Evolutionary conservation across 2,329 filamentous ascomycete genomes (phyloP), one percentile per base, ranked within the genome.

Genomic region (Lasiodiplodia theobromae): DNA sequence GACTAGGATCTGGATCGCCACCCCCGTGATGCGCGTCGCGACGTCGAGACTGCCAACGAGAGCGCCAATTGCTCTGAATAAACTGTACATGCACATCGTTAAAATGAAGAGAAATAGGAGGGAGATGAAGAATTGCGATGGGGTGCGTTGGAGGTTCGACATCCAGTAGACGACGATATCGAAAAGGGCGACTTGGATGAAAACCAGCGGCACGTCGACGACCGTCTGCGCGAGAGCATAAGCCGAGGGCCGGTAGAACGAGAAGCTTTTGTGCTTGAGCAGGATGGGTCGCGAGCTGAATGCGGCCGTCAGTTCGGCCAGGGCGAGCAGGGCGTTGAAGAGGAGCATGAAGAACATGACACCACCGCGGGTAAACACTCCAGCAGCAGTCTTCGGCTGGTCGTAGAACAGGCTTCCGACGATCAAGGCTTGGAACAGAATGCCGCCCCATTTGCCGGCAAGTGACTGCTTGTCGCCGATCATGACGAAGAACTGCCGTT

Each of bases 231-330:
- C 86, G 16, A 88, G 78, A 8, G 87, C 87, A 58, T 85, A 88
- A 21, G 88, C 87, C 0, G 86, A 82, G 2, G 88, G 88, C 4
- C 86, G 86, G 71, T 91, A 91, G 76, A 92, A 91, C 0, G 88
- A 88, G 71, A 91, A 92, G 28, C 85, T 88, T 74, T 91, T 91
- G 77, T 92, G 90, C 76, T 92, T 92, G 66, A 91, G 79, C 49
- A 92, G 77, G 68, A 92, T 91, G 0, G 89, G 89, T 54, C 89
- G 86, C 25, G 85, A 86, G 58, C 84, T 79, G 71, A 91, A 92
- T 0, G 88, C 85, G 1, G 87, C 78, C 0, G 88, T 88, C 51
- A 89, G 81, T 73, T 91, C 88, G 5, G 86, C 85, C 57, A 90
- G 75, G 4, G 88, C 87, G 38, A 90, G 81, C 10, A 91, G 79